Percentiles rank a stretch among this genome's conserved stretches.
These are phyloP conservation scores for Fusarium phyllophilum DNA, from an alignment of 2,329 filamentous ascomycete species.

Conservation along the genomic window DNA sequence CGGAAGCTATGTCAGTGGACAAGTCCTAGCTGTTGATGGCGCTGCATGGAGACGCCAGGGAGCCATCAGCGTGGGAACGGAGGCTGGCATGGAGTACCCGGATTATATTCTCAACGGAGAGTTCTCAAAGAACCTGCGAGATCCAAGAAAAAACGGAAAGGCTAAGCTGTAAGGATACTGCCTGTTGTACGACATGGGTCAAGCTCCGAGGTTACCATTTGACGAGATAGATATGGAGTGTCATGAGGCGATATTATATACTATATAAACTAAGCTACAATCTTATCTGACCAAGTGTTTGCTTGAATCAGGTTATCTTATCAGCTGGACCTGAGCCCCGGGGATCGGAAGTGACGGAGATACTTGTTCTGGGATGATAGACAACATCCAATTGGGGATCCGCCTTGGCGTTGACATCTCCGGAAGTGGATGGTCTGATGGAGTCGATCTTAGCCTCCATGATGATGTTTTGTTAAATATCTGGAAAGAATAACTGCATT, in stretches of 20 bases:
- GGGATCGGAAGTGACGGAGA: conserved; percentile 32
- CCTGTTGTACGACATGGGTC: not conserved
- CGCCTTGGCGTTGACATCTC: conserved; percentile 22
- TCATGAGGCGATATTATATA: not conserved
- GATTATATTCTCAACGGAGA: conserved; percentile 55
- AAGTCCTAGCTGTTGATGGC: conserved; percentile 79
- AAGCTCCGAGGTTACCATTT: not conserved
- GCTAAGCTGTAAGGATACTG: conserved; percentile 52
- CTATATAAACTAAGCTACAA: not conserved
- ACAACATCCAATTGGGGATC: conserved; percentile 9
- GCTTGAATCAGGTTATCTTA: conserved; percentile 7
- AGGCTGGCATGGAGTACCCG: conserved; percentile 62
- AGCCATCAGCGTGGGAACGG: conserved; percentile 57
- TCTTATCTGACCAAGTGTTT: not conserved
- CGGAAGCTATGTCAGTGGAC: conserved; percentile 87
- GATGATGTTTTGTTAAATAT: not conserved
- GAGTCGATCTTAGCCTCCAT: not conserved
- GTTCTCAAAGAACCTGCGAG: conserved; percentile 49
- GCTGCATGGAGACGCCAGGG: conserved; percentile 65
- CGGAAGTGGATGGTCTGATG: conserved; percentile 20
- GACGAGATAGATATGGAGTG: not conserved
- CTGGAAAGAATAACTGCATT: not conserved
- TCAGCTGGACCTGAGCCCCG: not conserved
- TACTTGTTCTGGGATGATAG: conserved; percentile 20
- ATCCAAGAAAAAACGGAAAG: conserved; percentile 48